phyloP scores from a whole-genome alignment of 352 stramenopile species.

The Elongisporangium anandrum region DNA sequence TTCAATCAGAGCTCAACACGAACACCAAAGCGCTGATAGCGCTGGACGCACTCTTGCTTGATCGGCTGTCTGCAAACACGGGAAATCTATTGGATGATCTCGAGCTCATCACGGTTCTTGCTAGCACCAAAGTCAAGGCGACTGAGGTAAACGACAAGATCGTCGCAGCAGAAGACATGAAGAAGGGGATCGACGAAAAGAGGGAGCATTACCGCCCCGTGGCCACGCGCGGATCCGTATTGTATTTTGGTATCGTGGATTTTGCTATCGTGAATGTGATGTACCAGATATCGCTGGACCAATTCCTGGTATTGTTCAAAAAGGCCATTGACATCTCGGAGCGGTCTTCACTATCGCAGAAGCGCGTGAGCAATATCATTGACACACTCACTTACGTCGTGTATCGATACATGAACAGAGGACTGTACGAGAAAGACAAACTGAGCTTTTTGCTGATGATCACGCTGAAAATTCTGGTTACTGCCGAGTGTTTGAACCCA shows the following conservation, averaged over 20 bases:
- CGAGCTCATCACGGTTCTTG: slow-evolving; percentile 83
- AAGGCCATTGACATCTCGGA: slow-evolving; percentile 81
- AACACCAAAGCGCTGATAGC: slow-evolving; percentile 86
- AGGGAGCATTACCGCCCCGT: slow-evolving; percentile 89
- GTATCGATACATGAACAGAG: slow-evolving; percentile 72
- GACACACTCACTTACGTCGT: slow-evolving; percentile 84
- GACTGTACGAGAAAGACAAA: slow-evolving; percentile 69
- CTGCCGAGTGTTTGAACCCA: slow-evolving; percentile 42
- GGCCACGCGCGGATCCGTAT: slow-evolving; percentile 74
- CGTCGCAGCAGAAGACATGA: slow-evolving; percentile 79
- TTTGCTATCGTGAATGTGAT: slow-evolving; percentile 86
- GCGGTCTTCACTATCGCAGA: slow-evolving; percentile 67
- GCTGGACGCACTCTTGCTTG: slow-evolving; percentile 83
- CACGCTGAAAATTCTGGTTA: slow-evolving; percentile 73
- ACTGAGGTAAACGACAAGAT: slow-evolving; percentile 91
- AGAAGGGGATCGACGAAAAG: slow-evolving; percentile 88
- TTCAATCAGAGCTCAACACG: slow-evolving; percentile 77
- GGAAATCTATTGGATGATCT: slow-evolving; percentile 87
- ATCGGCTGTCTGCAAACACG: slow-evolving; percentile 81
- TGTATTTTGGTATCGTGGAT: slow-evolving; percentile 91
- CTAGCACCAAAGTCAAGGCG: slow-evolving; percentile 88
- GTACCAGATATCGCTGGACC: slow-evolving; percentile 89
- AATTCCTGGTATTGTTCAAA: slow-evolving; percentile 88
- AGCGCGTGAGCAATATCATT: slow-evolving; percentile 86
- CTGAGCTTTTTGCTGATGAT: slow-evolving; percentile 73